Base-by-base conservation (phyloP, 371 early-diverging fungal species). In the Umbelopsis sp. region DNA sequence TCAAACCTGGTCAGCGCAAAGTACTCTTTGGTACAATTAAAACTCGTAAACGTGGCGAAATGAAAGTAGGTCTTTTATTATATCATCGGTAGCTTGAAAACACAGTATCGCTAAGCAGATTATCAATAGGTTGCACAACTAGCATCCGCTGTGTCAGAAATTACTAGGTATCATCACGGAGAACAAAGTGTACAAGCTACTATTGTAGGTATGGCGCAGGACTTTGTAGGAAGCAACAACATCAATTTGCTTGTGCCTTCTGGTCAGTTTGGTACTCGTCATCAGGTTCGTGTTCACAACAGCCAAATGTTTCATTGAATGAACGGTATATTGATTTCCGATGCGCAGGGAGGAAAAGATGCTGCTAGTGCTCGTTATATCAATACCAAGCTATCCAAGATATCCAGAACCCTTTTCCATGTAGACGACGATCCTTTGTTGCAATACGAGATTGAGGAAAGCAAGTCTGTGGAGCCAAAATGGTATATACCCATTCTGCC, bases 1-100 rank as follows among this genome's bases (percentile, higher is more conserved):
- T 99, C 32, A 99, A 99, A 80, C 99, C 99, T 5, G 99, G 98
- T 29, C 99, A 99, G 80, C 90, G 99, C 73, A 99, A 99, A 80
- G 96, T 99, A 45, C 74, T 99, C 48, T 99, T 89, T 85, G 90
- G 92, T 41, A 93, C 96, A 71, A 95, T 99, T 75, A 57, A 57
- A 35, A 37, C 57, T 16, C 57, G 57, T 18, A 97, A 97, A 73
- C 90, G 95, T 67, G 95, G 96, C 68, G 99, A 99, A 88, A 92
- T 98, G 75, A 99, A 99, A 84, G 99, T 81, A 77, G 24, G 44
- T 37, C 5, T 22, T 4, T 41, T 20, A 41, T 7, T 7, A 29
- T 29, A 51, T 2, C 4, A 8, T 24, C n/a, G 3, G 14, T 22
- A 51, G 8, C 73, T 24, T 41, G 35, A 14, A 41, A 14, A n/a